These are phyloP conservation scores for Pichia sp. DNA, from an alignment of 1,139 yeast genomes.

Conservation along the genomic window DNA sequence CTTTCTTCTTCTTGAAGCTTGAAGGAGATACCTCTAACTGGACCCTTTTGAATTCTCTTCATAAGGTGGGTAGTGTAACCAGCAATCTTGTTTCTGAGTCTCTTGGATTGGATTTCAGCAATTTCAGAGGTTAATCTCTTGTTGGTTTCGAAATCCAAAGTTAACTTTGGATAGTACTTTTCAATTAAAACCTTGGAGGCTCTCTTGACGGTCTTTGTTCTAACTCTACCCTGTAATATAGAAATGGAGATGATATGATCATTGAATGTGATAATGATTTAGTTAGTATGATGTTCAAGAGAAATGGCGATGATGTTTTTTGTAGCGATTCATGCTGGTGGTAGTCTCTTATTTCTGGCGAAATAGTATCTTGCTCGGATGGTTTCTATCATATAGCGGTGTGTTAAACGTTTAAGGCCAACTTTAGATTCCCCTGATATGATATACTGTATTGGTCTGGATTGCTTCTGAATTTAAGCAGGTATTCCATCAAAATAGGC, in stretches of 20 bases:
- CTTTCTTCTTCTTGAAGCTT: constrained; percentile 99
- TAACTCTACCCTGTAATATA: constrained; percentile 77
- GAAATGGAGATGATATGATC: not conserved
- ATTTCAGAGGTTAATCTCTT: constrained; percentile 98
- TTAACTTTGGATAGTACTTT: constrained; percentile 99
- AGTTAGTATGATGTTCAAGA: constrained; percentile 11
- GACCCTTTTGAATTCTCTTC: constrained; percentile 99
- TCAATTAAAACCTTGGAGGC: constrained; percentile 99
- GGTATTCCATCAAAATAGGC: too few species aligned
- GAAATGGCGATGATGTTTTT: not conserved
- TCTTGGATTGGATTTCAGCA: constrained; percentile 99
- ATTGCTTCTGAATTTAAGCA: too few species aligned
- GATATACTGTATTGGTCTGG: too few species aligned
- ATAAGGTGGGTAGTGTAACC: constrained; percentile 99
- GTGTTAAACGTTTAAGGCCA: too few species aligned
- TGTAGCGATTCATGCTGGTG: too few species aligned
- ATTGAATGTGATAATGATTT: not conserved
- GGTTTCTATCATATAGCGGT: too few species aligned
- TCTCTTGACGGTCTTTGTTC: constrained; percentile 99
- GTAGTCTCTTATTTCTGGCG: too few species aligned
- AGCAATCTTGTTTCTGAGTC: constrained; percentile 99
- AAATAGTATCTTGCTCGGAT: not conserved
- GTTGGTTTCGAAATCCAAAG: constrained; percentile 99
- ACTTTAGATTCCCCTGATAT: too few species aligned
- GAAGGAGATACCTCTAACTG: constrained; percentile 99